Conservation (phyloP, 2,329 filamentous ascomycete genomes). For the Aspergillus intermedius region DNA sequence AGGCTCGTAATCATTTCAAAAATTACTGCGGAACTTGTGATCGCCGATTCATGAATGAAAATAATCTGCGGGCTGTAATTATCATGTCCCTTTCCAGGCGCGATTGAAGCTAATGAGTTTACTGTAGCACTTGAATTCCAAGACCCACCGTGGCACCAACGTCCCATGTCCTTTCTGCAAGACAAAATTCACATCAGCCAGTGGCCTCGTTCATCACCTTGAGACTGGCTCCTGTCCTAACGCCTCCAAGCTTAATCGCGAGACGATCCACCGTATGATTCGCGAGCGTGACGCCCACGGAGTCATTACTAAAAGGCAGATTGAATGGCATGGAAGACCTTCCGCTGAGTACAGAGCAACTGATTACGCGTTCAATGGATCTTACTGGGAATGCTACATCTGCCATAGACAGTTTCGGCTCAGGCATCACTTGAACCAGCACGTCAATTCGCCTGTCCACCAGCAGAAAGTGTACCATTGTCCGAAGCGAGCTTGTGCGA, state of each 20-base stretch:
- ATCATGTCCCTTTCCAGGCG: background rate
- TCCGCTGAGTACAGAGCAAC: slow-evolving; percentile 34
- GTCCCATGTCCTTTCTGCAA: slow-evolving; percentile 54
- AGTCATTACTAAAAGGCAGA: slow-evolving; percentile 46
- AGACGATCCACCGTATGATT: slow-evolving; percentile 43
- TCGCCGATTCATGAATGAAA: slow-evolving; percentile 24
- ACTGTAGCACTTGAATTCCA: slow-evolving; percentile 50
- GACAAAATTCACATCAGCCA: slow-evolving; percentile 42
- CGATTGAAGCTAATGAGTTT: background rate
- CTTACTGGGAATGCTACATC: slow-evolving; percentile 48
- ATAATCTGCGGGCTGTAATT: slow-evolving; percentile 25
- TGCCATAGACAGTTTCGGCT: slow-evolving; percentile 43
- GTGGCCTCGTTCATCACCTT: slow-evolving; percentile 51
- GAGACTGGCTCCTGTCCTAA: slow-evolving; percentile 49
- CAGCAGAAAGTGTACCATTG: slow-evolving; percentile 43
- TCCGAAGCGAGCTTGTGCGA: slow-evolving; percentile 32
- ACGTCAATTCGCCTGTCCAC: slow-evolving; percentile 51
- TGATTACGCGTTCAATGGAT: slow-evolving; percentile 40
- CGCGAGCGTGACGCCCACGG: slow-evolving; percentile 43
- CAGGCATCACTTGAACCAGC: slow-evolving; percentile 40
- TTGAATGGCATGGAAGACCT: slow-evolving; percentile 40
- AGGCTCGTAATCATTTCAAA: slow-evolving; percentile 17
- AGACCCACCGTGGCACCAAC: slow-evolving; percentile 40
- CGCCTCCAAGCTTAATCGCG: slow-evolving; percentile 42
- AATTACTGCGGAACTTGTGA: slow-evolving; percentile 27